phyloP scores from a whole-genome alignment of 1,139 yeast genomes.

The Petasospora fabianii region DNA sequence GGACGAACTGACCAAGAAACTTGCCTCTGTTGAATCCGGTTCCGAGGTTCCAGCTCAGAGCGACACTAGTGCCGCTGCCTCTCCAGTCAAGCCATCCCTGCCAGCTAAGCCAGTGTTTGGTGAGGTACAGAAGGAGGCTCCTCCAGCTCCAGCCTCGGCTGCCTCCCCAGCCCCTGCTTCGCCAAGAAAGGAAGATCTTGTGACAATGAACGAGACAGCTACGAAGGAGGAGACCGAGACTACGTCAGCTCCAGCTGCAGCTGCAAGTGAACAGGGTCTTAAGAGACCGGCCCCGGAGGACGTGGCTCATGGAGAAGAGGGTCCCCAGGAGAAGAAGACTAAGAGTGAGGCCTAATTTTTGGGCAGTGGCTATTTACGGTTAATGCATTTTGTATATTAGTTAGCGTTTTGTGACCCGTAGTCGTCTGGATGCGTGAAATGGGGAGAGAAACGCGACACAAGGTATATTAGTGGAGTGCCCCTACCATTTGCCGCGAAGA shows the following conservation, averaged over 20 bases:
- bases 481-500: too few species aligned
- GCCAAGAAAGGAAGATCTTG: background rate
- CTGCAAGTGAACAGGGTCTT: slow-evolving; percentile 6
- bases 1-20: slow-evolving; percentile 24
- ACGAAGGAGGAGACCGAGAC: background rate
- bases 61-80: slow-evolving; percentile 7
- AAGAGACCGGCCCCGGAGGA: slow-evolving; percentile 24
- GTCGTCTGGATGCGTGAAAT: too few species aligned
- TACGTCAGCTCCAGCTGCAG: background rate
- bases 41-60: slow-evolving; percentile 3
- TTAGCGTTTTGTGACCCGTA: too few species aligned
- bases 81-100: too few species aligned
- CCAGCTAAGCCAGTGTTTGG: too few species aligned
- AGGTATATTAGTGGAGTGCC: too few species aligned
- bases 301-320: slow-evolving; percentile 8
- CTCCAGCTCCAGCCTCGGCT: background rate
- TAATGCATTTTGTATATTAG: slow-evolving; percentile 1
- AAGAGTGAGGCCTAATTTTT: slow-evolving; percentile 17
- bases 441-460: too few species aligned
- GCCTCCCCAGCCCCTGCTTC: slow-evolving; percentile 2
- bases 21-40: slow-evolving; percentile 5
- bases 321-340: slow-evolving; percentile 26
- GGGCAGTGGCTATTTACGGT: background rate
- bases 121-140: too few species aligned
- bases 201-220: background rate